Percentiles rank a stretch among this genome's conserved stretches.
Conservation (phyloP, 768 basidiomycete genomes). For the Termitomyces titanicus region DNA sequence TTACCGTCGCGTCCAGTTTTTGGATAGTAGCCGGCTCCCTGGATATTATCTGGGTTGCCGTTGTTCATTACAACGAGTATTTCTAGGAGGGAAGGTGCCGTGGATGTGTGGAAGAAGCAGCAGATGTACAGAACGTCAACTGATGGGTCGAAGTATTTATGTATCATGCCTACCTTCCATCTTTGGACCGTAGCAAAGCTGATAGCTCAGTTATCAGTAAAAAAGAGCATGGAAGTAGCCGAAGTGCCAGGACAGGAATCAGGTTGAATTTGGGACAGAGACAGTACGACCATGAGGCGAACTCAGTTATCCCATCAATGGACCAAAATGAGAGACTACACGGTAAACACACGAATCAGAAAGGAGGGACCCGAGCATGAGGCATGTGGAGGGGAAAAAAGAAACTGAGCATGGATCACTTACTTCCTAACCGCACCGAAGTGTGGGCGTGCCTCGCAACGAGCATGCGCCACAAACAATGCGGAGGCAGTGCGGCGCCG, state of each 20-base stretch:
- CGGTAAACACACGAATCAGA: not conserved
- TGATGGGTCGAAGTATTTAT: constrained; percentile 2
- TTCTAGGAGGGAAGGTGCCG: not conserved
- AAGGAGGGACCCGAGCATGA: constrained; percentile 1
- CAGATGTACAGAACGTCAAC: not conserved
- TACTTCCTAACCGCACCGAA: not conserved
- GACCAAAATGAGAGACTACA: not conserved
- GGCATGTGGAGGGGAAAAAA: not conserved
- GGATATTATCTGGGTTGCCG: not conserved
- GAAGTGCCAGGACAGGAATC: not conserved
- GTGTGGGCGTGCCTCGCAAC: not conserved
- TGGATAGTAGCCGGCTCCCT: not conserved
- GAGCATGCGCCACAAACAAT: constrained; percentile 10
- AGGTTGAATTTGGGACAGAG: not conserved
- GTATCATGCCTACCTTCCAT: not conserved
- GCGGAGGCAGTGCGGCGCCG: constrained; percentile 2
- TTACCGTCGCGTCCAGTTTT: not conserved
- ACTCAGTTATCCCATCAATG: not conserved
- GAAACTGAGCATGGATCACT: not conserved
- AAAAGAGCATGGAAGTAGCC: not conserved
- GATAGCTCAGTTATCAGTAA: not conserved
- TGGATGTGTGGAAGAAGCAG: no score
- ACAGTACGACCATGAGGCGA: constrained; percentile 4
- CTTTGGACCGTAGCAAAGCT: not conserved
- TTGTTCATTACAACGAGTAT: not conserved